Conservation (phyloP, 257 asterid genomes). For the Salvia hispanica region DNA sequence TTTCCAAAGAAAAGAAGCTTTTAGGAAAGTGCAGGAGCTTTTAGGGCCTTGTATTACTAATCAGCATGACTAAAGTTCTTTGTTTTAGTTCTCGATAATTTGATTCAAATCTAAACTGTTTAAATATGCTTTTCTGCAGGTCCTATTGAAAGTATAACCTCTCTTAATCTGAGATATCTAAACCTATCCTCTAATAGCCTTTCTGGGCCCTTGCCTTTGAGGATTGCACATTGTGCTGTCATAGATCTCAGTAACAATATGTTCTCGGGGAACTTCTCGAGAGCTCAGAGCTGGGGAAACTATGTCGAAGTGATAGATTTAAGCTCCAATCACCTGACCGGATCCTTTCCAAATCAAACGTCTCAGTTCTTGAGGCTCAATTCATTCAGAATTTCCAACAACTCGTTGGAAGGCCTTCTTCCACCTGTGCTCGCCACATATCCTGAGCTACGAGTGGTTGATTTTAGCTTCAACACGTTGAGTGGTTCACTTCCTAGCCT, state of each 20-base stretch:
- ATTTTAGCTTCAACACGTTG: conserved; percentile 64
- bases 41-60: too few species aligned
- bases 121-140: conserved; percentile 53
- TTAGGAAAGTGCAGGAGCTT: neutral
- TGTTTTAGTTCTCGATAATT: neutral
- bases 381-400: conserved; percentile 68
- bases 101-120: neutral
- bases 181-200: conserved; percentile 73
- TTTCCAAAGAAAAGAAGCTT: neutral
- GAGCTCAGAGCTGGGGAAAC: conserved; percentile 77
- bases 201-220: conserved; percentile 72
- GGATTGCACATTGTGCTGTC: conserved; percentile 68
- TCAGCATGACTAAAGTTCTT: too few species aligned
- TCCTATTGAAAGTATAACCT: conserved; percentile 58
- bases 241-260: conserved; percentile 72
- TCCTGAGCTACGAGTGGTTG: conserved; percentile 58
- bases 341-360: conserved; percentile 58
- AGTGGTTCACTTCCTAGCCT: conserved; percentile 66
- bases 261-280: conserved; percentile 69
- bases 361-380: conserved; percentile 78
- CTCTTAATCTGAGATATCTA: conserved; percentile 58
- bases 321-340: conserved; percentile 68
- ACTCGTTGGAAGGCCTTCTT: conserved; percentile 70
- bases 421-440: conserved; percentile 62
- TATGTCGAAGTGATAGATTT: conserved; percentile 64